These are phyloP conservation scores for Maudiozyma humilis DNA, from an alignment of 1,139 yeast species.

Conservation along the genomic window DNA sequence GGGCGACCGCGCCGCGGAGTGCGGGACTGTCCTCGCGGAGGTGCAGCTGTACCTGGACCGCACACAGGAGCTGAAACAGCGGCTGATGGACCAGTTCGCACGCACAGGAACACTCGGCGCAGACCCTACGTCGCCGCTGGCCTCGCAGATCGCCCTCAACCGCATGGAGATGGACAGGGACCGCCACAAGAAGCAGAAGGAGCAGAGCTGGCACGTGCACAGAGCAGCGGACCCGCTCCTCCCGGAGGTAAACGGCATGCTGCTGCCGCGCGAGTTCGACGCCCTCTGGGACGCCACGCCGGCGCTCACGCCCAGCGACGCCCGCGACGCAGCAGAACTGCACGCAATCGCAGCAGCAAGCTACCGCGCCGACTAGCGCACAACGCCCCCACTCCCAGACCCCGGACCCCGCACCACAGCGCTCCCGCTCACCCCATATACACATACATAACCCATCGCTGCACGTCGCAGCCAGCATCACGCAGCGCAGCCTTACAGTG, in stretches of 20 bases:
- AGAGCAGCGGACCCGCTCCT: neutral
- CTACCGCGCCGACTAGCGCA: constrained; percentile 4
- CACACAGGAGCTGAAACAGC: neutral
- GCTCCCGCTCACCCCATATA: too few relatives aligned
- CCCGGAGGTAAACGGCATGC: constrained; percentile 7
- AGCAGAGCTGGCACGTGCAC: constrained; percentile 26
- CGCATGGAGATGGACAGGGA: constrained; percentile 32
- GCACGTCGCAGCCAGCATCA: too few relatives aligned
- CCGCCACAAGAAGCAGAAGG: constrained; percentile 30
- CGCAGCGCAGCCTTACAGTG: too few relatives aligned
- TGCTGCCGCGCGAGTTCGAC: constrained; percentile 21
- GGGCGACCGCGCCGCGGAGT: too few relatives aligned
- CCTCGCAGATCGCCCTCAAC: constrained; percentile 21
- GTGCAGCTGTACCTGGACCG: neutral
- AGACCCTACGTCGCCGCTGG: constrained; percentile 8
- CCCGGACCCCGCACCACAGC: too few relatives aligned
- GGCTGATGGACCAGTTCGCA: neutral
- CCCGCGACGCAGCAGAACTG: constrained; percentile 18
- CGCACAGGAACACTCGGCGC: constrained; percentile 6
- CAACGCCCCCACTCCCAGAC: too few relatives aligned
- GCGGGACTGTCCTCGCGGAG: neutral
- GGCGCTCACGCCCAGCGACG: constrained; percentile 19
- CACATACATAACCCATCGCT: too few relatives aligned
- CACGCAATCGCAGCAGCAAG: constrained; percentile 9
- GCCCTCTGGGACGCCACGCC: constrained; percentile 16